A percentile compares a stretch with the other conserved stretches of the same genome.
phyloP scores from a whole-genome alignment of 2,329 filamentous ascomycete species.

The Neonectria punicea region DNA sequence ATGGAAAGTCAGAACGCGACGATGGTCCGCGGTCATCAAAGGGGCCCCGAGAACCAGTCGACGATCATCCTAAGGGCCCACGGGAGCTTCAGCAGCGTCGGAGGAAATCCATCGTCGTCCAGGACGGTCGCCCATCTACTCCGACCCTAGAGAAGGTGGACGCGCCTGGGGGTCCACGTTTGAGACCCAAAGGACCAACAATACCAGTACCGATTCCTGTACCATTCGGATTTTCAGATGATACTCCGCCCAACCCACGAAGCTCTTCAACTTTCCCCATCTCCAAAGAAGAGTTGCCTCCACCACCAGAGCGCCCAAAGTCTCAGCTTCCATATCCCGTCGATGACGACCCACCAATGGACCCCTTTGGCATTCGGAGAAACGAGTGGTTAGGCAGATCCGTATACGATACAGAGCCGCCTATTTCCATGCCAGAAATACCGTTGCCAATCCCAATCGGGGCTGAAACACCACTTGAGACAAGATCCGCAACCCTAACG shows the following conservation, averaged over 20 bases:
- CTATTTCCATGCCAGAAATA: conserved; percentile 41
- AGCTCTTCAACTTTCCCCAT: conserved; percentile 47
- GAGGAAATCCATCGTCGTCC: conserved; percentile 49
- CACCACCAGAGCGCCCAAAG: conserved; percentile 37
- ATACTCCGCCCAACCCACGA: conserved; percentile 34
- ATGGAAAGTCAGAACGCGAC: conserved; percentile 40
- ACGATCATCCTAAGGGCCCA: conserved; percentile 49
- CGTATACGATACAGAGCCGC: conserved; percentile 33
- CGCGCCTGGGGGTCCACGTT: conserved; percentile 36
- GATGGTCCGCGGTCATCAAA: conserved; percentile 31
- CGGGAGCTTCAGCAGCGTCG: conserved; percentile 44
- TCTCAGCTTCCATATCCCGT: conserved; percentile 51
- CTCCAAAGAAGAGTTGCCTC: conserved; percentile 30
- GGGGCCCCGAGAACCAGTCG: conserved; percentile 48
- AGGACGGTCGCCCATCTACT: conserved; percentile 46
- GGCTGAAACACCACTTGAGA: conserved; percentile 37
- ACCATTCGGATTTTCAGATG: conserved; percentile 31
- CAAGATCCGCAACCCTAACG: conserved; percentile 41
- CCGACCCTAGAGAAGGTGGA: conserved; percentile 41
- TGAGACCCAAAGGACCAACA: conserved; percentile 50
- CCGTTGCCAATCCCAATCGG: conserved; percentile 38
- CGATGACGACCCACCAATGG: conserved; percentile 45
- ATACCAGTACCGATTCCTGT: conserved; percentile 48
- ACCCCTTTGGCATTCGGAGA: conserved; percentile 37
- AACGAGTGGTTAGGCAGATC: conserved; percentile 35